Percentiles rank a stretch among this genome's conserved stretches.
Conservation (phyloP, 768 basidiomycete species). For the Clavulina sp. region DNA sequence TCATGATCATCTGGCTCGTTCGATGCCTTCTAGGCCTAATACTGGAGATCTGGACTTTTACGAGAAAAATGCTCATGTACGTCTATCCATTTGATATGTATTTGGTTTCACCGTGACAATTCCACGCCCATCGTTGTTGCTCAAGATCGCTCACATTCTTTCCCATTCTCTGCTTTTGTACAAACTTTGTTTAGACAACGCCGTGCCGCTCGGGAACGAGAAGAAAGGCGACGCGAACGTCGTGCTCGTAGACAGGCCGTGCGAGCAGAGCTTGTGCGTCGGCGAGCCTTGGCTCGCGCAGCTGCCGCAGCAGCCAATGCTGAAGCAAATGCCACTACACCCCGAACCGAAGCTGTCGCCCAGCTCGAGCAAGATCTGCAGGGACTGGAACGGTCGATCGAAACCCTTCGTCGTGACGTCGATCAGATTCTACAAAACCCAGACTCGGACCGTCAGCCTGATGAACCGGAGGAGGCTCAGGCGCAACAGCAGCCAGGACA, state of each 20-base stretch:
- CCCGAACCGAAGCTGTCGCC: no score
- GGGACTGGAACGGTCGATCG: no score
- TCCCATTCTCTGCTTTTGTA: not conserved
- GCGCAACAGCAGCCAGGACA: not conserved
- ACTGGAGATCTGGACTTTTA: not conserved
- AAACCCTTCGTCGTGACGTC: not conserved
- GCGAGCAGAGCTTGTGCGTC: no score
- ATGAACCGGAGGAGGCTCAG: not conserved
- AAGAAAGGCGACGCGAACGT: not conserved
- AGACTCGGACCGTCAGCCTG: not conserved
- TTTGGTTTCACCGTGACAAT: not conserved
- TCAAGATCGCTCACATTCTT: not conserved
- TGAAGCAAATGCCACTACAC: no score
- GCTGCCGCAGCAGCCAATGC: no score
- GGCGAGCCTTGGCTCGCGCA: no score
- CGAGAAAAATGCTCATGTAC: not conserved
- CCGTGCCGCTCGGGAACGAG: not conserved
- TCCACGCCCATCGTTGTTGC: not conserved
- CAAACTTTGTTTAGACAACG: not conserved
- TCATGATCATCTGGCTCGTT: slow-evolving; percentile 6
- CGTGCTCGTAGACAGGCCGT: no score
- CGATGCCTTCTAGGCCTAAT: not conserved
- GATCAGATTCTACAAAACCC: not conserved
- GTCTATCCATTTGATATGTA: no score
- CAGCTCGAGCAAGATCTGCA: no score